These are phyloP conservation scores for Gaeumannomyces sp. DNA, from an alignment of 2,329 filamentous ascomycete species.

Conservation along the genomic window DNA sequence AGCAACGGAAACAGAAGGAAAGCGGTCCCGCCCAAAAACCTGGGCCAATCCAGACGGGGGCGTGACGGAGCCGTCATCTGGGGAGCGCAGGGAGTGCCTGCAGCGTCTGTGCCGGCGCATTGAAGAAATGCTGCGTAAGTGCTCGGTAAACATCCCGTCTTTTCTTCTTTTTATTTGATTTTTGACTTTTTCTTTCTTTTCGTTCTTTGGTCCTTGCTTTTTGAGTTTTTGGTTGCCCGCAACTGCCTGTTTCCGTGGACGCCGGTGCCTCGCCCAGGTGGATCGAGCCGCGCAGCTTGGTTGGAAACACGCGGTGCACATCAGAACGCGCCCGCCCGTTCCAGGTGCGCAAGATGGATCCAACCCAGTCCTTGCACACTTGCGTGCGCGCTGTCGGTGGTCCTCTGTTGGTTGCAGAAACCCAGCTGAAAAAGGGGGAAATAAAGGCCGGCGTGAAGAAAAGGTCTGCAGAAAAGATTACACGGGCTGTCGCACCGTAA, in stretches of 20 bases:
- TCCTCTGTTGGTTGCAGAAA: neutral
- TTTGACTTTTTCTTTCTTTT: conserved; percentile 3
- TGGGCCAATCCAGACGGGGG: neutral
- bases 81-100: neutral
- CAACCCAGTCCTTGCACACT: neutral
- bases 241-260: neutral
- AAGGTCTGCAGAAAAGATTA: neutral
- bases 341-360: neutral
- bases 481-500: neutral
- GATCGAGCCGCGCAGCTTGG: neutral
- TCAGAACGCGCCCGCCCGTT: neutral
- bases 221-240: neutral
- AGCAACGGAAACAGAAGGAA: neutral
- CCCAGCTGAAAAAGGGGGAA: neutral
- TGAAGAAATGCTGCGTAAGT: neutral
- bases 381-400: neutral
- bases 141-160: neutral
- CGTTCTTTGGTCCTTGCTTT: neutral
- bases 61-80: neutral
- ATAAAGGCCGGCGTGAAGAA: neutral
- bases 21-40: neutral
- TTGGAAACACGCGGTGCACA: neutral
- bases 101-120: neutral
- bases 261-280: neutral
- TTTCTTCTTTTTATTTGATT: neutral